Percentiles rank a stretch among this genome's conserved stretches.
Conservation (phyloP, 148 eudicot species). For the Nepenthes gracilis region DNA sequence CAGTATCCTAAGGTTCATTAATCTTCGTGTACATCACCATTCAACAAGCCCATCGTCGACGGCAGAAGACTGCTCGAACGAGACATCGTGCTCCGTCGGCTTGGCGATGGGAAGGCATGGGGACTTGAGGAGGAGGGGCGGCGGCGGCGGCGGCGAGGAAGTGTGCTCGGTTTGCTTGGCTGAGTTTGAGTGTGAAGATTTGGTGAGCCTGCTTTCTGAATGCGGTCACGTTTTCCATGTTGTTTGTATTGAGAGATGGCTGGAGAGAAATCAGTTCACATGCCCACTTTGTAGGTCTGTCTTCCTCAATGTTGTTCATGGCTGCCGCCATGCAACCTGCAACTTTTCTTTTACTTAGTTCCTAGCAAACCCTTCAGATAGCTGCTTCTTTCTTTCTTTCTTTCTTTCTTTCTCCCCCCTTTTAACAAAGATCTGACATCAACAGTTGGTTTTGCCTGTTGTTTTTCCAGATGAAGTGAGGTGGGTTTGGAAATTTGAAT, state of each 20-base stretch:
- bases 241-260: constrained; percentile 55
- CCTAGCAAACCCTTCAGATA: too few relatives aligned
- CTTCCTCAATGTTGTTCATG: constrained; percentile 7
- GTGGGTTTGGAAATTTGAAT: too few relatives aligned
- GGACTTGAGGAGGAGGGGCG: constrained; percentile 17
- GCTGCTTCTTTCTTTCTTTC: too few relatives aligned
- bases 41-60: constrained; percentile 5
- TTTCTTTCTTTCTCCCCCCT: too few relatives aligned
- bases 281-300: constrained; percentile 76
- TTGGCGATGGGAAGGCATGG: constrained; percentile 22
- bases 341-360: too few relatives aligned
- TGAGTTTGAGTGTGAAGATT: constrained; percentile 47
- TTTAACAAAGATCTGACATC: too few relatives aligned
- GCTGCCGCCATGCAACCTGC: not conserved
- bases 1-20: constrained; percentile 16
- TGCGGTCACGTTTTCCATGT: constrained; percentile 58
- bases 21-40: constrained; percentile 10
- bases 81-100: constrained; percentile 13
- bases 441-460: too few relatives aligned
- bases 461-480: too few relatives aligned
- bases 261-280: constrained; percentile 34
- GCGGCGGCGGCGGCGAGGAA: constrained; percentile 4
- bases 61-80: not conserved
- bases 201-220: constrained; percentile 34
- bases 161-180: constrained; percentile 59